A percentile compares a stretch with the other conserved stretches of the same genome.
phyloP scores from a whole-genome alignment of 2,329 filamentous ascomycete genomes.

The Colletotrichum sp. region DNA sequence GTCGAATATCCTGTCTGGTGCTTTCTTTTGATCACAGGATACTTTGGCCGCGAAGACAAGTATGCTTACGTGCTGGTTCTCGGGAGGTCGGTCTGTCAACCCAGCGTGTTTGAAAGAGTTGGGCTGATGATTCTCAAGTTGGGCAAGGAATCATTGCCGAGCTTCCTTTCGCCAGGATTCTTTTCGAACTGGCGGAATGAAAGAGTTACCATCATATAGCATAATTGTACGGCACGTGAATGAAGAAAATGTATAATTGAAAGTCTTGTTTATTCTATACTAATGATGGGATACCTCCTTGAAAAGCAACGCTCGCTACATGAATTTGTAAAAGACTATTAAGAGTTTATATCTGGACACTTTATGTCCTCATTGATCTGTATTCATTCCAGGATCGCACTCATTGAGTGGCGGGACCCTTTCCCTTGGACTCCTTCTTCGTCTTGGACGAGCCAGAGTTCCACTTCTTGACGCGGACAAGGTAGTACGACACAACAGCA shows the following conservation, averaged over 20 bases:
- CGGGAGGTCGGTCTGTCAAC: neutral
- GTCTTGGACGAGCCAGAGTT: constrained; percentile 5
- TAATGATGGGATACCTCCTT: neutral
- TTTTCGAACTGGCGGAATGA: neutral
- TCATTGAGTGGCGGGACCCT: neutral
- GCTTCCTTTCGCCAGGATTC: neutral
- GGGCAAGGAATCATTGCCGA: neutral
- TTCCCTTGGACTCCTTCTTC: constrained; percentile 10
- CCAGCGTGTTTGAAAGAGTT: neutral
- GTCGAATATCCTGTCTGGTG: neutral
- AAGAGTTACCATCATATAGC: neutral
- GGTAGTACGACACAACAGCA: constrained; percentile 66
- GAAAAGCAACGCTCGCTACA: constrained; percentile 7
- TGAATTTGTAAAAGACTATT: neutral
- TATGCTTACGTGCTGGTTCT: neutral
- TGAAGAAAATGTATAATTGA: neutral
- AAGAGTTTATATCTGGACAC: neutral
- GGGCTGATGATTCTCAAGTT: neutral
- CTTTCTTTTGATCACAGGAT: neutral
- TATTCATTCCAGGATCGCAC: neutral
- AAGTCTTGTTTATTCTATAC: neutral
- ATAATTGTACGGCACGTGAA: neutral
- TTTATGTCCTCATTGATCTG: neutral
- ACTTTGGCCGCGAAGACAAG: fast-evolving
- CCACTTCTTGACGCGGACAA: constrained; percentile 35